Percentiles rank a stretch among this genome's conserved stretches.
Evolutionary conservation across 164 flowering plant species (phyloP).

Genomic region (Paratinospora sagittata): DNA sequence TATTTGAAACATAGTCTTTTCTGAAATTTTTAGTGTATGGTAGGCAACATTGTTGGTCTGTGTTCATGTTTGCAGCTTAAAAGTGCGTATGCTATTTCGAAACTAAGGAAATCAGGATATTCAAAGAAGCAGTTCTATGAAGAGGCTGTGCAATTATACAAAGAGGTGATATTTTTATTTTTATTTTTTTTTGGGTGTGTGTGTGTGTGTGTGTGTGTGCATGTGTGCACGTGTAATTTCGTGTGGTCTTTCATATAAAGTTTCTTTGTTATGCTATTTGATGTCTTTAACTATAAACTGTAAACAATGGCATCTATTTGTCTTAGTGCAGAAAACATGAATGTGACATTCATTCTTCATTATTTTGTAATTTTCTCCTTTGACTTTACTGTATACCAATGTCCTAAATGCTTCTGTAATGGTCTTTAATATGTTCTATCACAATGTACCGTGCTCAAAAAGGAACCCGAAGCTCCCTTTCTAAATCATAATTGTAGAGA

Average conservation of each 20-base stretch:
- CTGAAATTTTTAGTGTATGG: background rate
- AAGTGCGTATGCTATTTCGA: constrained; percentile 80
- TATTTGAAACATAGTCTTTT: background rate
- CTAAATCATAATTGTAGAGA: background rate
- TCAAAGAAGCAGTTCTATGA: constrained; percentile 60
- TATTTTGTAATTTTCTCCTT: background rate
- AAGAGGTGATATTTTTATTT: constrained; percentile 46
- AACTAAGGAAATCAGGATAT: constrained; percentile 75
- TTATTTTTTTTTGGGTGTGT: background rate
- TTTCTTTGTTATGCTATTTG: background rate
- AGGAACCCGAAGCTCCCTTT: background rate
- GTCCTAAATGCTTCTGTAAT: too few species aligned
- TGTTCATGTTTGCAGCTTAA: constrained; percentile 49
- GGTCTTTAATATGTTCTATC: too few species aligned
- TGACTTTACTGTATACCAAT: background rate
- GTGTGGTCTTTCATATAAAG: background rate
- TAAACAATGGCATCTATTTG: too few species aligned
- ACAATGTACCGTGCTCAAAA: too few species aligned
- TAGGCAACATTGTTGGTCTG: background rate
- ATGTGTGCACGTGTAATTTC: background rate
- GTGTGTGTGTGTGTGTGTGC: background rate
- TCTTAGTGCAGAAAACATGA: too few species aligned
- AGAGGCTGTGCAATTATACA: constrained; percentile 67
- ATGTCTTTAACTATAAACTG: too few species aligned
- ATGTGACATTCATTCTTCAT: too few species aligned